Evolutionary conservation across 495 filamentous ascomycete species (phyloP).

Genomic region (Ramalina intermedia): DNA sequence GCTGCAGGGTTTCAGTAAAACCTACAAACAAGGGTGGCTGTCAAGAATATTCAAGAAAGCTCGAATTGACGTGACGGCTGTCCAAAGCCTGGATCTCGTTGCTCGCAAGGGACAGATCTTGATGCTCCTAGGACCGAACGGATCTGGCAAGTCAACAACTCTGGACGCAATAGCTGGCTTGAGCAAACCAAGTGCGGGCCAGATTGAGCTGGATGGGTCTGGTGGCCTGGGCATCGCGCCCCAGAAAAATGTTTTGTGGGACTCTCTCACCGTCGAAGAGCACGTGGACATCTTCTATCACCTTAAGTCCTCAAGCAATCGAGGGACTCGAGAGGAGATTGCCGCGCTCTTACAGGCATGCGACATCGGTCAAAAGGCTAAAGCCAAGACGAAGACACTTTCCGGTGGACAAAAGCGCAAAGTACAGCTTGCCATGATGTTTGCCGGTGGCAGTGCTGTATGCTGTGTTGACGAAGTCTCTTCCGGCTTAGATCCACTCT

Average conservation of each 20-base stretch:
- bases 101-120: slow-evolving; percentile 28
- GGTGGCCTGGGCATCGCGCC: slow-evolving; percentile 33
- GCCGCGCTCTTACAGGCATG: slow-evolving; percentile 21
- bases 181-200: slow-evolving; percentile 19
- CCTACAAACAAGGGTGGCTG: slow-evolving; percentile 49
- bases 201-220: slow-evolving; percentile 24
- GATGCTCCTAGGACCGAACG: slow-evolving; percentile 31
- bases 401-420: slow-evolving; percentile 32
- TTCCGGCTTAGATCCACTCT: slow-evolving; percentile 30
- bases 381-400: slow-evolving; percentile 18
- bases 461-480: slow-evolving; percentile 32
- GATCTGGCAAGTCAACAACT: slow-evolving; percentile 30
- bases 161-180: slow-evolving; percentile 32
- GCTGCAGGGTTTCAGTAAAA: slow-evolving; percentile 54
- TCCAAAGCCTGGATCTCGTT: slow-evolving; percentile 22
- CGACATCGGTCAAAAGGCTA: slow-evolving; percentile 22
- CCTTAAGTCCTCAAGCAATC: neutral
- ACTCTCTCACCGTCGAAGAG: slow-evolving; percentile 26
- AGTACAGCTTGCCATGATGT: slow-evolving; percentile 27
- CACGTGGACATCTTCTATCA: slow-evolving; percentile 20
- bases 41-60: slow-evolving; percentile 23
- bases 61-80: slow-evolving; percentile 20
- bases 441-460: slow-evolving; percentile 25
- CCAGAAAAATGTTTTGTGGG: slow-evolving; percentile 29
- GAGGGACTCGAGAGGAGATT: slow-evolving; percentile 10